These are phyloP conservation scores for Kokia cookei DNA, from an alignment of 441 rosid genomes.

Conservation along the genomic window DNA sequence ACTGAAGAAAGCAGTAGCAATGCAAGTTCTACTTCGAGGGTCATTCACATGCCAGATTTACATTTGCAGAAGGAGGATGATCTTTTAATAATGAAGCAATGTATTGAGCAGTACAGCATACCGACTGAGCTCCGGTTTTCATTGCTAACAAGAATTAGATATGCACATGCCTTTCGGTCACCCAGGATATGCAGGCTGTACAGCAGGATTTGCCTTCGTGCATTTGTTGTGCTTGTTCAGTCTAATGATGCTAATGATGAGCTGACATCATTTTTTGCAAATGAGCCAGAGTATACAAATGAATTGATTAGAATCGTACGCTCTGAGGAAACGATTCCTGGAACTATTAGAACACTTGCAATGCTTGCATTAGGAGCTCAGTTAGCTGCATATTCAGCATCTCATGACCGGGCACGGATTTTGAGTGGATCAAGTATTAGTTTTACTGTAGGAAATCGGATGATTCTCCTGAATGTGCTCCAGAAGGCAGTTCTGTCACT, in stretches of 20 bases:
- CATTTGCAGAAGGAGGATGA: conserved; percentile 92
- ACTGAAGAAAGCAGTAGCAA: conserved; percentile 29
- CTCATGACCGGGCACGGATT: conserved; percentile 93
- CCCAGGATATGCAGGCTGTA: conserved; percentile 83
- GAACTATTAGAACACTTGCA: conserved; percentile 84
- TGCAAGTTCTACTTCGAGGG: conserved; percentile 37
- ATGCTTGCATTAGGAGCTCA: conserved; percentile 98
- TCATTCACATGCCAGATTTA: conserved; percentile 75
- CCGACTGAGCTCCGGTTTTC: conserved; percentile 80
- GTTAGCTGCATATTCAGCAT: conserved; percentile 89
- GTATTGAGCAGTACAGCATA: conserved; percentile 72
- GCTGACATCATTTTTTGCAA: conserved; percentile 84
- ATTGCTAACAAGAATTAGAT: conserved; percentile 88
- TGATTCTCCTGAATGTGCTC: conserved; percentile 94
- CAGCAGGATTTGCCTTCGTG: conserved; percentile 92
- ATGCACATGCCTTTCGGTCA: conserved; percentile 89
- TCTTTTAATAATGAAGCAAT: conserved; percentile 72
- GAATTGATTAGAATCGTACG: conserved; percentile 92
- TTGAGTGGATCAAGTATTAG: conserved; percentile 92
- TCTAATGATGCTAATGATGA: conserved; percentile 95
- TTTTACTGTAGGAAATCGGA: conserved; percentile 88
- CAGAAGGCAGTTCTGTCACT: conserved; percentile 90
- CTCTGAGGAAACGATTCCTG: conserved; percentile 84
- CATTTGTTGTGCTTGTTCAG: conserved; percentile 95
- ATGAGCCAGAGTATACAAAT: conserved; percentile 98